phyloP scores from a whole-genome alignment of 306 rosid genomes.

The Purshia tridentata region DNA sequence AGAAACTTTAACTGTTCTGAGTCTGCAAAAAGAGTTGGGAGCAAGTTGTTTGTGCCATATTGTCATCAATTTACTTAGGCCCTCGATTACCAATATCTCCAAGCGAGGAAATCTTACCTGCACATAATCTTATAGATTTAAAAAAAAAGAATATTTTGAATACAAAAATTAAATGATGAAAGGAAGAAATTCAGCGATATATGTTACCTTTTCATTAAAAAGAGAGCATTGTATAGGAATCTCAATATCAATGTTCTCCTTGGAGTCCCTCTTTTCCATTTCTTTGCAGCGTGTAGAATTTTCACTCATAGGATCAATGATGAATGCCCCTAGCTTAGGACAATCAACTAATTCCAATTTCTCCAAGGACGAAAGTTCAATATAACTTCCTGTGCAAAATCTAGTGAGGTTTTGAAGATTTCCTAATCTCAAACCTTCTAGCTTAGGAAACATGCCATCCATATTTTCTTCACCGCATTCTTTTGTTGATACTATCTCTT shows the following conservation, averaged over 20 bases:
- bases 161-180: neutral
- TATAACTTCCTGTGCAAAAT: neutral
- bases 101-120: neutral
- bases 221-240: neutral
- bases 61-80: neutral
- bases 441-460: neutral
- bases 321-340: constrained; percentile 1
- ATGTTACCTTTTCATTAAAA: neutral
- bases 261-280: neutral
- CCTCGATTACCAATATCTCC: neutral
- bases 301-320: neutral
- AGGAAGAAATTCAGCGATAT: too few species aligned
- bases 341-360: neutral
- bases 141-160: neutral
- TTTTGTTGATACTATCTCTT: neutral
- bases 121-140: neutral
- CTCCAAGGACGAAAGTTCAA: constrained; percentile 1
- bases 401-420: constrained; percentile 11
- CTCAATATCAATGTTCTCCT: neutral
- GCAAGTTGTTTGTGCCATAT: constrained; percentile 6
- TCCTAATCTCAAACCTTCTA: neutral
- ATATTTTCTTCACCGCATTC: neutral
- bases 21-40: neutral
- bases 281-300: neutral
- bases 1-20: too few species aligned